Evolutionary conservation across 257 asterid genomes (phyloP), one percentile per base, ranked within the genome.

Genomic region (Capsicum pubescens): DNA sequence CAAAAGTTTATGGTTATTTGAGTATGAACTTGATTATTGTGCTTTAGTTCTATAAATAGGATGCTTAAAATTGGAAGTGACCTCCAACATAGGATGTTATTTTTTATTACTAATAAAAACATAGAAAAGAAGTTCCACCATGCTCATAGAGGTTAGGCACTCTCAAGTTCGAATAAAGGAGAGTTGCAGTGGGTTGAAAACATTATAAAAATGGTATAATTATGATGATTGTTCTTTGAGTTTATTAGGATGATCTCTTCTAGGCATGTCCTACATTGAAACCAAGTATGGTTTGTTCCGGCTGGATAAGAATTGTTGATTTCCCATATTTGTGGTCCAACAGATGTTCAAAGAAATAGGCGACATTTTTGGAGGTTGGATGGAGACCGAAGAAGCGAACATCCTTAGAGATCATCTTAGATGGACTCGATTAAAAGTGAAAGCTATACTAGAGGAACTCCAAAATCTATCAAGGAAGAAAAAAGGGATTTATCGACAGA

Each of bases 21-120:
- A 50, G 50, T 74, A 7, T 74, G 81, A 42, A 50, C 46, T 74
- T 74, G 80, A 21, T 13, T 19, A 32, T 21, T 74, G 81, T 74
- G 46, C 42, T 74, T 74, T 21, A 26, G 44, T 74, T 74, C 60
- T 50, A 19, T 48, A 19, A 11, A 50, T 50, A 26, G 46, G 61
- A 74, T 74, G 13, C 81, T 74, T 74, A 74, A 56, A 21, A 13
- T 50, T 19, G 46, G 80, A 48, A 44, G 80, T 48, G 59, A 72
- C 44, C 39, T 48, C 80, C 60, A 72, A 46, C 60, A 48, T 72
- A 19, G 60, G 61, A 74, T 74, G 19, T 12, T 74, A 50, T 50
- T 50, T 26, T 44, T 74, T 50, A 74, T 50, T 48, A 50, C 60
- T 50, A 19, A 56, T 66, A 35, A 13, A 52, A 66, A 66, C n/a